phyloP scores from a whole-genome alignment of 2,329 filamentous ascomycete genomes.

The Cyclaneusma minus region DNA sequence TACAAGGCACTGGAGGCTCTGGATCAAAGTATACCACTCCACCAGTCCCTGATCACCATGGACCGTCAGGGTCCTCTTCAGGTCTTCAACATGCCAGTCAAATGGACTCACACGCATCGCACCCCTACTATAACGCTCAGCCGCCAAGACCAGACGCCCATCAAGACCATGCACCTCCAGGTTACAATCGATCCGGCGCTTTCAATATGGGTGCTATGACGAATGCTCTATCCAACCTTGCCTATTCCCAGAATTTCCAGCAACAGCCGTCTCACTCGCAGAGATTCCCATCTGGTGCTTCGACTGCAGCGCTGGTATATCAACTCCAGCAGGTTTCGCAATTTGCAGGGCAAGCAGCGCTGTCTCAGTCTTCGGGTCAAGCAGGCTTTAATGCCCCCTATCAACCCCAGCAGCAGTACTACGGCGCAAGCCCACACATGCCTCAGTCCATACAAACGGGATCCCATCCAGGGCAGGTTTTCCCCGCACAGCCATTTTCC shows the following conservation, averaged over 20 bases:
- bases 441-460: constrained; percentile 7
- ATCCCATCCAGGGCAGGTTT: constrained; percentile 11
- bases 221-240: constrained; percentile 11
- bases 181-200: constrained; percentile 4
- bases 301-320: constrained; percentile 8
- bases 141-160: too few species aligned
- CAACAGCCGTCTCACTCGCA: constrained; percentile 6
- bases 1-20: too few species aligned
- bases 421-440: constrained; percentile 8
- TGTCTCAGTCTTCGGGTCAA: constrained; percentile 6
- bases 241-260: constrained; percentile 12
- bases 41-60: too few species aligned
- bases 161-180: too few species aligned
- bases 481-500: too few species aligned
- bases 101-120: too few species aligned
- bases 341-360: constrained; percentile 6
- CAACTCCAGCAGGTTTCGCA: constrained; percentile 11
- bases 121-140: too few species aligned
- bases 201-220: constrained; percentile 14
- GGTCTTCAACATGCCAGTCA: too few species aligned
- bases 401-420: constrained; percentile 14
- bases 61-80: too few species aligned
- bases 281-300: constrained; percentile 8
- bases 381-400: constrained; percentile 9
- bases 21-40: too few species aligned